Evolutionary conservation across 441 rosid genomes (phyloP).

Genomic region (Populus hybrid): DNA sequence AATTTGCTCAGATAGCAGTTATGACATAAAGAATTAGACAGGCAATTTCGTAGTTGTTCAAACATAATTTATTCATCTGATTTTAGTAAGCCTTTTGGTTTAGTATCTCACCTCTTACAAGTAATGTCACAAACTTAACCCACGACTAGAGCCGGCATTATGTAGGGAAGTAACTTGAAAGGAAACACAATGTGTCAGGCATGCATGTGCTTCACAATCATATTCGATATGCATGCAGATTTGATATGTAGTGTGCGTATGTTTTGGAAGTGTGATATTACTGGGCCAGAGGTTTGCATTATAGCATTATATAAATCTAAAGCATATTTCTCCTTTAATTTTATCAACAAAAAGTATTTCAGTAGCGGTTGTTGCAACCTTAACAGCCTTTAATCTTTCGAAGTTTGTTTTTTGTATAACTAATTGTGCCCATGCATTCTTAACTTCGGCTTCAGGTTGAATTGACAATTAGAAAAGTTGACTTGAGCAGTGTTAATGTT

Average conservation of each 20-base stretch:
- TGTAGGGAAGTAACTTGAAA: background rate
- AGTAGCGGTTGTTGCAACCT: background rate
- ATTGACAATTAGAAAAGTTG: background rate
- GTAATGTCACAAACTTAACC: background rate
- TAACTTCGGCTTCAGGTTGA: background rate
- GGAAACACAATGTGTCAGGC: background rate
- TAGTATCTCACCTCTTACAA: background rate
- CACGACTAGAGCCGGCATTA: background rate
- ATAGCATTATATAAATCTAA: background rate
- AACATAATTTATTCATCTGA: background rate
- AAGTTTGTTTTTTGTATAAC: background rate
- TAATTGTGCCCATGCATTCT: background rate
- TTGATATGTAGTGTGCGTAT: background rate
- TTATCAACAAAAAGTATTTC: background rate
- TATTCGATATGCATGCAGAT: background rate
- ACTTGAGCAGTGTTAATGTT: background rate
- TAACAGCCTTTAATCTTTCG: background rate
- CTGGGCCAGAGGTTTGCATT: background rate
- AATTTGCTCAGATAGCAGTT: background rate
- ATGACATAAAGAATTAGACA: background rate
- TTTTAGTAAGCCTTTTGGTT: background rate
- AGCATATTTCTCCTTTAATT: background rate
- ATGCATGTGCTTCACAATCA: background rate
- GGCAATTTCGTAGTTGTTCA: background rate
- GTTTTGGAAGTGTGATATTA: background rate